These are phyloP conservation scores for Mycena venus DNA, from an alignment of 768 basidiomycete genomes.

Conservation along the genomic window DNA sequence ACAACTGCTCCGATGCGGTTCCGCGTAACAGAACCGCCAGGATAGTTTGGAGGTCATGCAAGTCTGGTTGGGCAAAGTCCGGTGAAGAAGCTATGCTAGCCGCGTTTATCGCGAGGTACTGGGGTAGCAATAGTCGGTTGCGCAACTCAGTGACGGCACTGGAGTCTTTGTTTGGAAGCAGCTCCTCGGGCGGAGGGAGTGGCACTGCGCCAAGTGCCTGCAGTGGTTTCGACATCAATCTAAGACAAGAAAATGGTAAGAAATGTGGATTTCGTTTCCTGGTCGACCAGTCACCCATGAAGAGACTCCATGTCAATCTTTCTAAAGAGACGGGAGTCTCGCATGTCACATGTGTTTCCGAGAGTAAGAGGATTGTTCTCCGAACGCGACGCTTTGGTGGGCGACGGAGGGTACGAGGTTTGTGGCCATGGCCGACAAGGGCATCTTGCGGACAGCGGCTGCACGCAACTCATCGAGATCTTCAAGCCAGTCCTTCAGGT, in stretches of 20 bases:
- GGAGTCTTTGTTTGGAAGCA: constrained; percentile 5
- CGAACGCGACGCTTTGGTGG: constrained; percentile 5
- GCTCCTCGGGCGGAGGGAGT: constrained; percentile 2
- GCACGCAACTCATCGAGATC: neutral
- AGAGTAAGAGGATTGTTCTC: constrained; percentile 1
- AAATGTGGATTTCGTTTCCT: neutral
- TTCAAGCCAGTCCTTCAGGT: neutral
- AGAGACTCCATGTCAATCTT: neutral
- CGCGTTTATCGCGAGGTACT: neutral
- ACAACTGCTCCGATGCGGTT: neutral
- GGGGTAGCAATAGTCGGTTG: constrained; percentile 4
- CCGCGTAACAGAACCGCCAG: neutral
- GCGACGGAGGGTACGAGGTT: constrained; percentile 4
- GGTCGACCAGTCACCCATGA: neutral
- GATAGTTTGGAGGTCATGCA: neutral
- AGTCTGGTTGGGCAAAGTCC: constrained; percentile 6
- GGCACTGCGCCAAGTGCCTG: neutral
- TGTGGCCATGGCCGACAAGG: neutral
- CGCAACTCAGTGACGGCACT: constrained; percentile 11
- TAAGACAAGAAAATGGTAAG: neutral
- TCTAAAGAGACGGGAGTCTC: neutral
- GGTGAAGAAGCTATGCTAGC: constrained; percentile 2
- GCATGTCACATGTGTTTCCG: neutral
- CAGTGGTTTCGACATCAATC: neutral
- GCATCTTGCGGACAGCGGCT: neutral